Base-by-base conservation (phyloP, 768 basidiomycete genomes). In the Russula foetens region DNA sequence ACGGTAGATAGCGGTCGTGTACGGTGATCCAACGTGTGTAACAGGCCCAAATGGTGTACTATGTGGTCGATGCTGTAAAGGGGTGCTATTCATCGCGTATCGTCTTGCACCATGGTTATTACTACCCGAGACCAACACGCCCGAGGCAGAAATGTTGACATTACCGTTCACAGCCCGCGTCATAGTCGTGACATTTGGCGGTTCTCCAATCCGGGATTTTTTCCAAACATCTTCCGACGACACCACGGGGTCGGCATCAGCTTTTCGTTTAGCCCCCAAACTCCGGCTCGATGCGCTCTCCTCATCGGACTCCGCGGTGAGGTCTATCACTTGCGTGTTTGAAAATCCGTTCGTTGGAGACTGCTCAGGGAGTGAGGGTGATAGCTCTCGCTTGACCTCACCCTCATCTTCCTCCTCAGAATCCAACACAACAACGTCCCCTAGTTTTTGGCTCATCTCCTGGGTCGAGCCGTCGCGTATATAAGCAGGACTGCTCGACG, bases 241-340 rank as follows among this genome's bases (percentile, higher is more conserved):
- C 17, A 84, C 81, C 1, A 71, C 64, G 49, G 78, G 66, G 14
- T 80, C 84, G 9, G 76, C 72, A 12, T 82, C 81, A 6, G 76
- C 71, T 11, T 81, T 81, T 67, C 85, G 88, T 66, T 88, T 81
- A 67, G 87, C 88, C 65, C 75, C 80, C 11, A 70, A 56, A 60
- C 73, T 71, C n/a, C 68, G 73, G 12, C 58, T 66, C 15, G 71
- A 62, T 29, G 56, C 56, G 21, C 77, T 81, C 23, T 93, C 92
- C 14, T 89, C 88, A 58, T 90, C 88, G 24, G 84, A 83, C 67
- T 91, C 89, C 62, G 85, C 74, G 3, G 93, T 94, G 60, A 96
- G 74, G 70, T 96, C 93, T 64, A 95, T 94, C 46, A 95, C 84
- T 64, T 82, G 70, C 48, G 60, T 62, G 15, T 63, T 63, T n/a